These are phyloP conservation scores for Musa itinerans DNA, from an alignment of 176 grass and related monocot genomes.

Conservation along the genomic window DNA sequence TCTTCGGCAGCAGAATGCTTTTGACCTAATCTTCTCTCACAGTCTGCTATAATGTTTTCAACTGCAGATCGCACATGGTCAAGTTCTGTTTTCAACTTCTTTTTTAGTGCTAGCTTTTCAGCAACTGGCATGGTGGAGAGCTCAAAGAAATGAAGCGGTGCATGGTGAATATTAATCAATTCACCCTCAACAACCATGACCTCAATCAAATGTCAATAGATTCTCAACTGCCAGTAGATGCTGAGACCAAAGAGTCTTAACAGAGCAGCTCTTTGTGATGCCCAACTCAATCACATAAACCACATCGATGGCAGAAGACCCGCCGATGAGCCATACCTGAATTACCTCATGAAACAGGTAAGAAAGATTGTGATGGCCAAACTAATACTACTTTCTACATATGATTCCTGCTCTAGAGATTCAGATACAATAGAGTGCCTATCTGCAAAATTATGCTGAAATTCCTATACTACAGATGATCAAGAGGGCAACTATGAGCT, in stretches of 20 bases:
- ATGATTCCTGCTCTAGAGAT: neutral
- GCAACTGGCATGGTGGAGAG: neutral
- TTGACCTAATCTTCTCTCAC: slow-evolving; percentile 1
- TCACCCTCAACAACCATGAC: slow-evolving; percentile 9
- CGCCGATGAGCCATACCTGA: neutral
- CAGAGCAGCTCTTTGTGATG: neutral
- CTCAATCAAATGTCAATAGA: neutral
- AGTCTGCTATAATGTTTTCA: slow-evolving; percentile 4
- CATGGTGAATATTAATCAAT: slow-evolving; percentile 3
- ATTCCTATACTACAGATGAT: neutral
- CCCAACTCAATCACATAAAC: neutral
- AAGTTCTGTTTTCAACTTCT: slow-evolving; percentile 4
- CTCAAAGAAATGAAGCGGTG: neutral
- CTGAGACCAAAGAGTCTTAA: neutral
- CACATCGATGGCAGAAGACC: neutral
- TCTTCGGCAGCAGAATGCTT: neutral
- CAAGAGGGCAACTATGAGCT: neutral
- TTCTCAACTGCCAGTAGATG: neutral
- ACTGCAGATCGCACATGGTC: slow-evolving; percentile 3
- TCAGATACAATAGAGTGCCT: neutral
- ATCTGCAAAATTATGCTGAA: neutral
- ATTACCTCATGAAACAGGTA: neutral
- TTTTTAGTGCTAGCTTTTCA: slow-evolving; percentile 8
- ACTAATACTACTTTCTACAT: neutral
- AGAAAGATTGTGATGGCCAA: neutral